Evolutionary conservation across 2,329 filamentous ascomycete genomes (phyloP).

Genomic region (Fusarium denticulatum): DNA sequence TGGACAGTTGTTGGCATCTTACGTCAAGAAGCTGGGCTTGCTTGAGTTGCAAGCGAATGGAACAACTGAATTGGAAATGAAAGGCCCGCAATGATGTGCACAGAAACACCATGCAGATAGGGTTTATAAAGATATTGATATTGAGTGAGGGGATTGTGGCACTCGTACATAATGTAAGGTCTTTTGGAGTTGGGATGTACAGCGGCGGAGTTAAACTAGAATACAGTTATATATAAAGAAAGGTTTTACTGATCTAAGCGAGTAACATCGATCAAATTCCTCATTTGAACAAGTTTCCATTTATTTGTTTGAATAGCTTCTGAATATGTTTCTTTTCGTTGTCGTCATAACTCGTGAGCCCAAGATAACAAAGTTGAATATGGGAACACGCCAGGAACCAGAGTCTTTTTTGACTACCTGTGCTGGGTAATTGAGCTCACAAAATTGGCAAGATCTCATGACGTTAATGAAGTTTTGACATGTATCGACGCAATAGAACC

Average conservation of each 20-base stretch:
- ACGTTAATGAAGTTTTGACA: no score
- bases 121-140: accelerated
- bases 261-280: background rate
- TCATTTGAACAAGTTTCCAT: background rate
- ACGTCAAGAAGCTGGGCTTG: background rate
- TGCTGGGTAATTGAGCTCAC: accelerated
- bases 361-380: background rate
- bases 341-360: background rate
- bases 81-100: background rate
- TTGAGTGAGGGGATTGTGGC: background rate
- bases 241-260: background rate
- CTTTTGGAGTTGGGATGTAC: background rate
- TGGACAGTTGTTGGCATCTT: conserved; percentile 5
- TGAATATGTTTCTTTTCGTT: accelerated
- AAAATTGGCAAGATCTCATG: no score
- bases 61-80: background rate
- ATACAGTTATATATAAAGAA: background rate
- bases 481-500: background rate
- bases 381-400: background rate
- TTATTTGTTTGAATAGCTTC: background rate
- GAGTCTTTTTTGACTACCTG: background rate
- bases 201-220: background rate
- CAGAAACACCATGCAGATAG: background rate
- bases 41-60: background rate
- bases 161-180: background rate